Evolutionary conservation across 2,329 filamentous ascomycete species (phyloP), one percentile per base, ranked within the genome.

Genomic region (Colletotrichum ledebouriae): DNA sequence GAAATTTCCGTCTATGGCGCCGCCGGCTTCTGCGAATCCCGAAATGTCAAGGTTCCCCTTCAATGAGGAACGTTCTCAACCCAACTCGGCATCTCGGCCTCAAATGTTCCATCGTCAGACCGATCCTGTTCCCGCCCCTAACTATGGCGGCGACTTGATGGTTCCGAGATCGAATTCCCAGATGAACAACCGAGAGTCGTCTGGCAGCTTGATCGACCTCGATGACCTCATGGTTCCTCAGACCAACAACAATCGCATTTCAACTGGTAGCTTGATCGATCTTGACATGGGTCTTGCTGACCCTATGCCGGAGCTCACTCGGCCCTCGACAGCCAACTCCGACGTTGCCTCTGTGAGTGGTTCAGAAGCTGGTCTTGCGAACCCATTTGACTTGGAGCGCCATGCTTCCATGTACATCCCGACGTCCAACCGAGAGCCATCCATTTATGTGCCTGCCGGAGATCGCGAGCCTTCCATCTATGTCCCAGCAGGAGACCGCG

Each of bases 351-450:
- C 86, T 0, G 79, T 89, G 11, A 82, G 83, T 7, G 87, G 87
- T 58, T 88, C 87, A 1, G 86, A 89, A 64, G 76, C 86, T 37
- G 84, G 86, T 29, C 81, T 83, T 12, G 83, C 81, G 2, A 87
- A 88, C 71, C 87, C 88, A 0, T 90, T 90, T 65, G 87, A 90
- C 62, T 80, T 90, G 3, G 89, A 91, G 75, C 84, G 85, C n/a
- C 88, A 90, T 71, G 81, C 86, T 1, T 89, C 87, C 1, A 77
- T 89, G 1, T 87, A 88, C 70, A 79, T 79, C 12, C 76, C 80
- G 4, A 73, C 77, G 4, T 76, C 78, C 0, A 81, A 78, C 57
- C 81, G 87, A 41, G 86, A 88, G 70, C 86, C 86, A 0, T 88
- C 86, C 3, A 88, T 89, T 53, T 90, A 89, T 73, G 84, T 89